A percentile compares a stretch with the other conserved stretches of the same genome.
These are phyloP conservation scores for Xylaria sp. DNA, from an alignment of 2,329 filamentous ascomycete genomes.

Conservation along the genomic window DNA sequence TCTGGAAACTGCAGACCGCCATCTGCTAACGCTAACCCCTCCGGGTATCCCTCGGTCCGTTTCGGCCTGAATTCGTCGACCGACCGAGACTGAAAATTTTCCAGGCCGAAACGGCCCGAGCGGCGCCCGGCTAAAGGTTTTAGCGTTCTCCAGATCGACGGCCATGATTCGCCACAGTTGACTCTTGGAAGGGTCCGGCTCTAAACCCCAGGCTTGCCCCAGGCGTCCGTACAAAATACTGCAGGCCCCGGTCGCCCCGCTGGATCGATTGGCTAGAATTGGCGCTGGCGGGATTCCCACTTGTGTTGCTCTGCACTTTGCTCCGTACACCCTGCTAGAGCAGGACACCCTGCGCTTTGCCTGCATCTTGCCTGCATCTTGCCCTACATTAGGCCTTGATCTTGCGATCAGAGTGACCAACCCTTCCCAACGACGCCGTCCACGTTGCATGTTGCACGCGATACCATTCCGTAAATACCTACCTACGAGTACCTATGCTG, in stretches of 20 bases:
- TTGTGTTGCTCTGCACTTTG: background rate
- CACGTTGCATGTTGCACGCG: slow-evolving; percentile 39
- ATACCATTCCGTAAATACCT: slow-evolving; percentile 3
- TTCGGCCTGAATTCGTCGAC: background rate
- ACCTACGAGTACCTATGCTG: background rate
- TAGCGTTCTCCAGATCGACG: background rate
- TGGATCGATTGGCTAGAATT: background rate
- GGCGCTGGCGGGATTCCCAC: background rate
- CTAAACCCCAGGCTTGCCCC: background rate
- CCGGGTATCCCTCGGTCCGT: background rate
- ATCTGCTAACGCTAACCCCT: background rate
- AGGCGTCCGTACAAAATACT: no score
- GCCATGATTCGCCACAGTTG: background rate
- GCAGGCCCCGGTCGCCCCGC: background rate
- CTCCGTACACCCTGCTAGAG: no score
- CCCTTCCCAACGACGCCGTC: slow-evolving; percentile 33
- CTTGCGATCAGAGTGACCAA: slow-evolving; percentile 23
- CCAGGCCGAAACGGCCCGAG: background rate
- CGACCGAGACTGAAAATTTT: background rate
- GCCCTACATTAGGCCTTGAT: slow-evolving; percentile 15
- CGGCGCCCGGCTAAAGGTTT: background rate
- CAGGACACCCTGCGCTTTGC: no score
- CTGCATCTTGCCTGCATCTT: no score
- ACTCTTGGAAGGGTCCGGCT: background rate
- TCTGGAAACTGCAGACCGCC: background rate